phyloP scores from a whole-genome alignment of 495 filamentous ascomycete species.

The Pyrenula aspistea region DNA sequence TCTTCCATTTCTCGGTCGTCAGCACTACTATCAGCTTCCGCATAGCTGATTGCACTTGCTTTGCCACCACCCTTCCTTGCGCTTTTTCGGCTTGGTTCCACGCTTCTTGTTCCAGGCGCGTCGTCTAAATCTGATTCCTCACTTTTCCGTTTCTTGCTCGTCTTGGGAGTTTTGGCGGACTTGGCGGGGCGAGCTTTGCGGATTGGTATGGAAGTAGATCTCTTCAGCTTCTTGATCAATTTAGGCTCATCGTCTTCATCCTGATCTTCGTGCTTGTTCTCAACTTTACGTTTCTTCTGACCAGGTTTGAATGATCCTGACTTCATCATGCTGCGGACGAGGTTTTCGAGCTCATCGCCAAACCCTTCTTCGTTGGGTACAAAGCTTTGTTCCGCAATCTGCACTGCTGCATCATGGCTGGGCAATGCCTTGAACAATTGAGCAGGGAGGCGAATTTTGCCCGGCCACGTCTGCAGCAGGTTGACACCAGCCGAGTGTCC shows the following conservation, averaged over 20 bases:
- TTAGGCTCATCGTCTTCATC: conserved; percentile 21
- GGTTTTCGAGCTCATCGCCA: conserved; percentile 60
- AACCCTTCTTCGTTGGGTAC: conserved; percentile 56
- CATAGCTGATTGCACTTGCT: conserved; percentile 32
- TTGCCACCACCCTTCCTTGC: conserved; percentile 29
- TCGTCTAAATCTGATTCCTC: conserved; percentile 33
- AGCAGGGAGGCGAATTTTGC: conserved; percentile 66
- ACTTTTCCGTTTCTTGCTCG: conserved; percentile 22
- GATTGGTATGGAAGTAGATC: conserved; percentile 17
- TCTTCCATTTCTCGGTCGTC: conserved; percentile 44
- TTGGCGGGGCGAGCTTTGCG: conserved; percentile 24
- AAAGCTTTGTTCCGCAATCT: conserved; percentile 72
- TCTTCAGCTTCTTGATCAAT: conserved; percentile 28
- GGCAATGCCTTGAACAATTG: conserved; percentile 64
- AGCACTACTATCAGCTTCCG: conserved; percentile 43
- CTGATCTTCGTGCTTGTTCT: conserved; percentile 19
- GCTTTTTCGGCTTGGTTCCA: conserved; percentile 17
- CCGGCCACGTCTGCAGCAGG: conserved; percentile 66
- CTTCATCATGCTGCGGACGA: conserved; percentile 38
- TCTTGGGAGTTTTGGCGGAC: conserved; percentile 28
- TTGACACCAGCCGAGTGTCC: conserved; percentile 59
- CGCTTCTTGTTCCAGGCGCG: conserved; percentile 10
- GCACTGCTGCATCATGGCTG: conserved; percentile 67
- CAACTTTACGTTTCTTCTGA: conserved; percentile 36
- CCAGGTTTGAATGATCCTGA: conserved; percentile 14